Evolutionary conservation across 2,329 filamentous ascomycete species (phyloP).

Genomic region (Colletotrichum navitas): DNA sequence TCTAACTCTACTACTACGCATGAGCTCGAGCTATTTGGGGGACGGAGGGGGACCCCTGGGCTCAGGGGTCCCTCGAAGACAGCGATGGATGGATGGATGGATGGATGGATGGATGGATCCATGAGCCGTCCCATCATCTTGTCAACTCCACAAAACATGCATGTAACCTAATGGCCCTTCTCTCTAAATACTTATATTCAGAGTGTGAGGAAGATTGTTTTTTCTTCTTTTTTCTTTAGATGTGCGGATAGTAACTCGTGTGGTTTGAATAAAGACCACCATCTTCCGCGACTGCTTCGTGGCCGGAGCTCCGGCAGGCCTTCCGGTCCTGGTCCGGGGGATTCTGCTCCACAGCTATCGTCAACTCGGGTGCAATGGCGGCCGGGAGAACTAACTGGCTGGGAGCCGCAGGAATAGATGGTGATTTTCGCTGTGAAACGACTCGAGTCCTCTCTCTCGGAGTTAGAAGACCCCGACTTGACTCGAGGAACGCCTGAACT

Average conservation of each 20-base stretch:
- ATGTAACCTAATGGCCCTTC: neutral
- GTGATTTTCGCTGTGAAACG: too few relatives aligned
- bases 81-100: neutral
- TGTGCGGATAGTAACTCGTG: neutral
- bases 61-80: neutral
- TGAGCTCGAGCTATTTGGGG: neutral
- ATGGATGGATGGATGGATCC: neutral
- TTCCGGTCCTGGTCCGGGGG: neutral
- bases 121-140: neutral
- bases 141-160: neutral
- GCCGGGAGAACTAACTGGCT: neutral
- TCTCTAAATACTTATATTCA: neutral
- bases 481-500: neutral
- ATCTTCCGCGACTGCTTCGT: neutral
- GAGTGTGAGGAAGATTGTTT: neutral
- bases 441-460: neutral
- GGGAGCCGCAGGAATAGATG: neutral
- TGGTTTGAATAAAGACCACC: neutral
- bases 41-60: too few relatives aligned
- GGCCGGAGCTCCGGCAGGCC: constrained; percentile 5
- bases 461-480: too few relatives aligned
- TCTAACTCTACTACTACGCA: neutral
- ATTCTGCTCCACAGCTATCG: neutral
- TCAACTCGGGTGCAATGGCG: neutral
- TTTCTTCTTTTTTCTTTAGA: neutral